Evolutionary conservation across 1,139 yeast genomes (phyloP).

Genomic region (Taphrina populina): DNA sequence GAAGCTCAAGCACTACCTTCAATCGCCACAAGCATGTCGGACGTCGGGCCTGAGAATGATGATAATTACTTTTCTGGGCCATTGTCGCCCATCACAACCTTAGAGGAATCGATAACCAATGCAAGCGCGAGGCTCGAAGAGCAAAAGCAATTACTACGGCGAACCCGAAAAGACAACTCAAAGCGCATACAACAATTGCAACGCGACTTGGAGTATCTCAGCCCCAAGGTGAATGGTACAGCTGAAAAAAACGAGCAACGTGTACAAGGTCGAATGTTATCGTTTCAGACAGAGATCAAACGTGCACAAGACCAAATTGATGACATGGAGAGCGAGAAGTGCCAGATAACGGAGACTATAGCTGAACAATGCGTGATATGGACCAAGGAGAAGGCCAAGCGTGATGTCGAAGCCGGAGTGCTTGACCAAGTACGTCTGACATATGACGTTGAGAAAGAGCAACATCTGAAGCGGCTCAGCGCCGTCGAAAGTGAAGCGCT

Average conservation of each 20-base stretch:
- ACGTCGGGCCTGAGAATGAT: background rate
- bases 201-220: slow-evolving; percentile 24
- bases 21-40: slow-evolving; percentile 1
- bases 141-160: slow-evolving; percentile 1
- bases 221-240: slow-evolving; percentile 1
- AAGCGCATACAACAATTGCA: slow-evolving; percentile 18
- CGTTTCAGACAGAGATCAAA: slow-evolving; percentile 24
- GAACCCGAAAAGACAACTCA: slow-evolving; percentile 30
- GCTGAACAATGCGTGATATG: slow-evolving; percentile 1
- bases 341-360: background rate
- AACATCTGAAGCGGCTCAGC: slow-evolving; percentile 8
- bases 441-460: slow-evolving; percentile 3
- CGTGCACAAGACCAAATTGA: slow-evolving; percentile 29
- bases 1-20: slow-evolving; percentile 6
- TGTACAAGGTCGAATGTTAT: slow-evolving; percentile 28
- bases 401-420: slow-evolving; percentile 8
- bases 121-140: slow-evolving; percentile 17
- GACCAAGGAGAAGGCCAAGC: slow-evolving; percentile 5
- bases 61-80: slow-evolving; percentile 17
- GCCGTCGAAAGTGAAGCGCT: slow-evolving; percentile 11
- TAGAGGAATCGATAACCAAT: slow-evolving; percentile 22
- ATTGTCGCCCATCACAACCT: slow-evolving; percentile 21
- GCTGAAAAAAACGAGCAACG: slow-evolving; percentile 25
- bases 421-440: slow-evolving; percentile 5
- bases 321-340: slow-evolving; percentile 17